Conservation (phyloP, 805 yeast genomes). For the Sungouiozyma intestinalis region DNA sequence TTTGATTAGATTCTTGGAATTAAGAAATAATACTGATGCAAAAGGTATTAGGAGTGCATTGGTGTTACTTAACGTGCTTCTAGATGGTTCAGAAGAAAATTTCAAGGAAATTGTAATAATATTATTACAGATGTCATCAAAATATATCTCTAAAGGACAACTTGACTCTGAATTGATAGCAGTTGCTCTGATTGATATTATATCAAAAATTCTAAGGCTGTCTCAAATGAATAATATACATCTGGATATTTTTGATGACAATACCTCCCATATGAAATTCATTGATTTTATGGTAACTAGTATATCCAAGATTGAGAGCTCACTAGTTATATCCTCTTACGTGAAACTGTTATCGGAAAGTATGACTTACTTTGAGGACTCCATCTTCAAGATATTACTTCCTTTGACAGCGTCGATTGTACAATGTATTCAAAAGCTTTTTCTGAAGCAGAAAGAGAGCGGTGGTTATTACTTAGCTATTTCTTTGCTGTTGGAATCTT, state of each 20-base stretch:
- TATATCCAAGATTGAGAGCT: conserved; percentile 34
- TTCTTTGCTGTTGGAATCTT: conserved; percentile 40
- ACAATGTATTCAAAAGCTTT: conserved; percentile 18
- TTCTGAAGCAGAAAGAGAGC: conserved; percentile 12
- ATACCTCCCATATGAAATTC: conserved; percentile 23
- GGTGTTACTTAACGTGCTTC: conserved; percentile 34
- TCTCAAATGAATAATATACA: conserved; percentile 25
- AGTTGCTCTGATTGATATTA: conserved; percentile 24
- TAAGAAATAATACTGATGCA: conserved; percentile 26
- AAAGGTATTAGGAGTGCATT: conserved; percentile 36
- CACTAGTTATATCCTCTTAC: conserved; percentile 27
- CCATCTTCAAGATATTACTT: conserved; percentile 45
- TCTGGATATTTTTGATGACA: conserved; percentile 25
- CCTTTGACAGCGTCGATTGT: conserved; percentile 40
- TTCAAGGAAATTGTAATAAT: conserved; percentile 37
- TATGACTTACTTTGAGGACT: conserved; percentile 38
- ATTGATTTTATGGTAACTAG: conserved; percentile 42
- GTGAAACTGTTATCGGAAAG: conserved; percentile 41
- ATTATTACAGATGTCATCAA: conserved; percentile 31
- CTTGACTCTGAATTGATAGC: conserved; percentile 24
- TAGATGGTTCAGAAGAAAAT: conserved; percentile 49
- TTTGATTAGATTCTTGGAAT: conserved; percentile 36
- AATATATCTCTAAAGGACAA: conserved; percentile 15
- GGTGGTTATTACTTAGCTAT: conserved; percentile 39
- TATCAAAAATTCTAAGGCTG: conserved; percentile 23